Base-by-base conservation (phyloP, 345 rosid genomes). In the Excoecaria cochinchinensis region DNA sequence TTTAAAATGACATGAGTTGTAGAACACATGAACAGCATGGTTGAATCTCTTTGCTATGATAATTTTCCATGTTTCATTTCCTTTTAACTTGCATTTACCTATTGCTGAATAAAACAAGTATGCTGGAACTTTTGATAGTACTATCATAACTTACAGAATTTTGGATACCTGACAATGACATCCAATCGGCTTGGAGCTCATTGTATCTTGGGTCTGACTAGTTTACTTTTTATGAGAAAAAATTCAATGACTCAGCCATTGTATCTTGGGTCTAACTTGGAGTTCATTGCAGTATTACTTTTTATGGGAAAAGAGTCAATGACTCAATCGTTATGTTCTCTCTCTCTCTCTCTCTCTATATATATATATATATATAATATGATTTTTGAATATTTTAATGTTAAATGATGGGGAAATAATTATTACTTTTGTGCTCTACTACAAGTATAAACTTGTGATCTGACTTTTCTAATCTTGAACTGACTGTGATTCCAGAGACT, bases 401-500 rank as follows among this genome's bases (percentile, higher is more conserved):
- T 68, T 40, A 69, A 57, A 5, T 17, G 51, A 69, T 17, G 42
- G 16, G 6, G 8, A 22, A 2, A 6, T 38, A n/a, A 4, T 77
- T 19, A 8, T 22, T 8, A 1, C 17, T 69, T 60, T 21, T 10
- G 1, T 59, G 64, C 31, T 40, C 59, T 57, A 21, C 4, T 53
- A 19, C 19, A 21, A 53, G 58, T 53, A n/a, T 38, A 15, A 13
- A 22, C 36, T 12, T 67, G 63, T 51, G 46, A 61, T 22, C 57
- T 76, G 62, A 74, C 17, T 71, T 74, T 56, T 62, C 10, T 52
- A 16, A 24, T 42, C 59, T 70, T 38, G 58, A 42, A 48, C 51
- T 31, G 70, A 69, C 39, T 79, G 17, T 78, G 73, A 59, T 83
- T 89, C 75, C 97, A 96, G 99, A 78, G 99, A 93, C 85, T 82